phyloP scores from a whole-genome alignment of 2,329 filamentous ascomycete genomes.

The Biscogniauxia sp. region DNA sequence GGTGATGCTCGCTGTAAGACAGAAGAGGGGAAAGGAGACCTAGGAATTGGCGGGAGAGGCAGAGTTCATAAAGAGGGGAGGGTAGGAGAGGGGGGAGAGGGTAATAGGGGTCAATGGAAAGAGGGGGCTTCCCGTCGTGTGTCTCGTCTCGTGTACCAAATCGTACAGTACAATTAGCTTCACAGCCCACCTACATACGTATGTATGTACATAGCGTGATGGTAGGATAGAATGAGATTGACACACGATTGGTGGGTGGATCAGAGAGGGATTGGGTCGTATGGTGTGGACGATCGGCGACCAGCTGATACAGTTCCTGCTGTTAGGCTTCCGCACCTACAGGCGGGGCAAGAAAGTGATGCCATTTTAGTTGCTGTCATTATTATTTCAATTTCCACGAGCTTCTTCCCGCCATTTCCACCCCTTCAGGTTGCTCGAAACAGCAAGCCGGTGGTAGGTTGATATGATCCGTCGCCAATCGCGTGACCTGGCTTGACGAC shows the following conservation, averaged over 20 bases:
- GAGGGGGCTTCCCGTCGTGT: conserved; percentile 12
- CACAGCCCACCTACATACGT: conserved; percentile 6
- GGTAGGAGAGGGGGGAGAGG: conserved; percentile 17
- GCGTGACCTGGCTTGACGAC: conserved; percentile 22
- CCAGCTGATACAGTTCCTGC: conserved; percentile 26
- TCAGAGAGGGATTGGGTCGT: neutral
- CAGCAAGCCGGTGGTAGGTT: neutral
- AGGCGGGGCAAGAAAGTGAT: neutral
- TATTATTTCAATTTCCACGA: neutral
- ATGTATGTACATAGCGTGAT: neutral
- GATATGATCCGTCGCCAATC: conserved; percentile 13
- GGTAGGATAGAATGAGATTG: neutral
- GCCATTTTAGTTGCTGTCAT: neutral
- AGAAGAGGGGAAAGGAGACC: conserved; percentile 17
- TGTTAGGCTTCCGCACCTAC: neutral
- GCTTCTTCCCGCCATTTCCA: neutral
- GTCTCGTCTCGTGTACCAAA: conserved; percentile 6
- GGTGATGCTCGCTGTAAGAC: conserved; percentile 18
- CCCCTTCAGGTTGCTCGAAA: neutral
- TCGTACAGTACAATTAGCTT: neutral
- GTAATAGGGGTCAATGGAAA: conserved; percentile 16
- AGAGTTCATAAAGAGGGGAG: conserved; percentile 19
- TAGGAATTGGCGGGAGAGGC: conserved; percentile 4
- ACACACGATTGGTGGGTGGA: neutral
- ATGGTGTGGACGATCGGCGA: conserved; percentile 20